These are phyloP conservation scores for Globisporangium alternatum DNA, from an alignment of 352 stramenopile species.

Conservation along the genomic window DNA sequence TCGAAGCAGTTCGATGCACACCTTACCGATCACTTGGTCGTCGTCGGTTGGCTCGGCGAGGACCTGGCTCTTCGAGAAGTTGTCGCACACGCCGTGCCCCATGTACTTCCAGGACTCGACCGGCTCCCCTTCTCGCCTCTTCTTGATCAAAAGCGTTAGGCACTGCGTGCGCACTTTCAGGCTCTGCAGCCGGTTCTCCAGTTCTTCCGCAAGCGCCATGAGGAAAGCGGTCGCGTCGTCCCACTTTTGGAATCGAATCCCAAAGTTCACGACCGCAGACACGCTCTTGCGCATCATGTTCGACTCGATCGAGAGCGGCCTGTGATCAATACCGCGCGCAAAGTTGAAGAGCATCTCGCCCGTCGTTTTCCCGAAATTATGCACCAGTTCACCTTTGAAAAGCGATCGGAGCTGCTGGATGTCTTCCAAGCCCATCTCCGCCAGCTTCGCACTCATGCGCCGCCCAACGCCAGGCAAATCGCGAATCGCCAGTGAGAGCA, in stretches of 20 bases:
- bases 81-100: conserved; percentile 84
- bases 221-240: conserved; percentile 81
- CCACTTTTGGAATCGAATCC: conserved; percentile 85
- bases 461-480: conserved; percentile 84
- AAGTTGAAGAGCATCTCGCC: conserved; percentile 75
- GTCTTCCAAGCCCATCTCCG: conserved; percentile 58
- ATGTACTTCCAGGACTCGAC: conserved; percentile 86
- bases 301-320: conserved; percentile 61
- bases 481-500: conserved; percentile 58
- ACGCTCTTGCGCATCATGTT: conserved; percentile 86
- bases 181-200: conserved; percentile 56
- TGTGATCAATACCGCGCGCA: conserved; percentile 72
- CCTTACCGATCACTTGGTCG: conserved; percentile 41
- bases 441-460: conserved; percentile 61
- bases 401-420: conserved; percentile 60
- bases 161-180: conserved; percentile 57
- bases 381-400: conserved; percentile 50
- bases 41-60: conserved; percentile 59
- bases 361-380: conserved; percentile 61
- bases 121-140: conserved; percentile 57
- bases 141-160: conserved; percentile 86
- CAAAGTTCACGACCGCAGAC: conserved; percentile 91
- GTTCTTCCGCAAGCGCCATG: conserved; percentile 68
- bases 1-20: conserved; percentile 54
- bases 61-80: conserved; percentile 74